Evolutionary conservation across 345 rosid genomes (phyloP).

Genomic region (Cochlearia excelsa): DNA sequence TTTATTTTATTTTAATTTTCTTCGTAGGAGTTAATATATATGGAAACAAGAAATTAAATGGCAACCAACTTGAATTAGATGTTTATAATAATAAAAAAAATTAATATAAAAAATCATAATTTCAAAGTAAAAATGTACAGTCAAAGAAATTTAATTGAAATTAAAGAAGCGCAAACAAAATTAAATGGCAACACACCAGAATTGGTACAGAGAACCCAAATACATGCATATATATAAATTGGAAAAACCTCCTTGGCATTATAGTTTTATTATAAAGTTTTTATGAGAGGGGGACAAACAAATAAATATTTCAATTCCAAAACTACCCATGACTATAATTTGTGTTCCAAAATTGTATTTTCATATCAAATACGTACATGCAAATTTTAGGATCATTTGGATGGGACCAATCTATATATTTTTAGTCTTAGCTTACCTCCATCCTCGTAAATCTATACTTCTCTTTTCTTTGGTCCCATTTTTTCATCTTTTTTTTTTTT

Average conservation of each 20-base stretch:
- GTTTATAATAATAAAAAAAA: constrained; percentile 30
- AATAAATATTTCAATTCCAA: constrained; percentile 27
- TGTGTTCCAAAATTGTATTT: constrained; percentile 4
- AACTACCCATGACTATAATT: constrained; percentile 28
- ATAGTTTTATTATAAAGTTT: constrained; percentile 31
- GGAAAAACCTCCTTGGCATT: constrained; percentile 35
- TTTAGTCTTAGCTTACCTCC: constrained; percentile 22
- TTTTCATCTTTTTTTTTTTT: constrained; percentile 8
- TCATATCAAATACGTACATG: too few species aligned
- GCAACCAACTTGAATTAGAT: constrained; percentile 52
- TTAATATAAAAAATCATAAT: constrained; percentile 42
- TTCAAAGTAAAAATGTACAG: constrained; percentile 43
- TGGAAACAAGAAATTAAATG: constrained; percentile 61
- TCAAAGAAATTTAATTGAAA: constrained; percentile 51
- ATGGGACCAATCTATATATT: constrained; percentile 26
- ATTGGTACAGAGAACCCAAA: constrained; percentile 40
- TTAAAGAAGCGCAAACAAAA: constrained; percentile 38
- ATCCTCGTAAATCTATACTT: constrained; percentile 32
- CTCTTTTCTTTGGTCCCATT: constrained; percentile 34
- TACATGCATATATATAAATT: constrained; percentile 32
- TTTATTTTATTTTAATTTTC: constrained; percentile 39
- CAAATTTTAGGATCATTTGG: constrained; percentile 14
- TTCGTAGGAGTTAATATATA: constrained; percentile 55
- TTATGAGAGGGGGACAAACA: constrained; percentile 36
- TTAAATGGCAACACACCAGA: constrained; percentile 45